Evolutionary conservation across 2,329 filamentous ascomycete species (phyloP).

Genomic region (Phialocephala sp.): DNA sequence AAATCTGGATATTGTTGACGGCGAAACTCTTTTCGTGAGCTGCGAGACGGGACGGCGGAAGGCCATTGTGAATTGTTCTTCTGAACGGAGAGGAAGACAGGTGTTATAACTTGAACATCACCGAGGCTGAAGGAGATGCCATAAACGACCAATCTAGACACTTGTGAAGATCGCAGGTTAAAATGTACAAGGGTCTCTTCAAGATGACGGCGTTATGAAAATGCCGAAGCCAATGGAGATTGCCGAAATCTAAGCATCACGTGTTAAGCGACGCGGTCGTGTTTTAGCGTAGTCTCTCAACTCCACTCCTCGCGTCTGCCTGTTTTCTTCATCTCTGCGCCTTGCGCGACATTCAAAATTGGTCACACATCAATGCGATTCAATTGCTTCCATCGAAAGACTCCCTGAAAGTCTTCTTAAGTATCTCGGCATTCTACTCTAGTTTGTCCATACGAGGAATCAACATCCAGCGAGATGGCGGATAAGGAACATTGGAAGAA

Average conservation of each 20-base stretch:
- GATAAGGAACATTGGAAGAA: slow-evolving; percentile 33
- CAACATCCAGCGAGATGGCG: slow-evolving; percentile 28
- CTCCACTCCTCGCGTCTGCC: slow-evolving; percentile 29
- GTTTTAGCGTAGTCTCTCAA: neutral
- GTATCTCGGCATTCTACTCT: neutral
- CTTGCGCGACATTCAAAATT: neutral
- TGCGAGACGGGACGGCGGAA: slow-evolving; percentile 46
- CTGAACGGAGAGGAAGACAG: slow-evolving; percentile 10
- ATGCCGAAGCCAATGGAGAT: slow-evolving; percentile 22
- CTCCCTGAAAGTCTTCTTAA: neutral
- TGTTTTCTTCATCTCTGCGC: slow-evolving; percentile 6
- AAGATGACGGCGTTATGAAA: slow-evolving; percentile 4
- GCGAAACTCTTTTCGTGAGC: slow-evolving; percentile 40
- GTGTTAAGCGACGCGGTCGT: slow-evolving; percentile 14
- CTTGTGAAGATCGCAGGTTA: slow-evolving; percentile 6
- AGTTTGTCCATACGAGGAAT: neutral
- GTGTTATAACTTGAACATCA: slow-evolving; percentile 25
- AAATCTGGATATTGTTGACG: slow-evolving; percentile 37
- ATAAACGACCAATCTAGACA: neutral
- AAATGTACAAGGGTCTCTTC: slow-evolving; percentile 19
- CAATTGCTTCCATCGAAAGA: neutral
- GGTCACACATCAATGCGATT: neutral
- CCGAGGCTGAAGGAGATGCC: slow-evolving; percentile 19
- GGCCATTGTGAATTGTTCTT: slow-evolving; percentile 44
- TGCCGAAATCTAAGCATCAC: slow-evolving; percentile 8